phyloP scores from a whole-genome alignment of 1,284 basidiomycete species.

The Hymenochaete sp. region DNA sequence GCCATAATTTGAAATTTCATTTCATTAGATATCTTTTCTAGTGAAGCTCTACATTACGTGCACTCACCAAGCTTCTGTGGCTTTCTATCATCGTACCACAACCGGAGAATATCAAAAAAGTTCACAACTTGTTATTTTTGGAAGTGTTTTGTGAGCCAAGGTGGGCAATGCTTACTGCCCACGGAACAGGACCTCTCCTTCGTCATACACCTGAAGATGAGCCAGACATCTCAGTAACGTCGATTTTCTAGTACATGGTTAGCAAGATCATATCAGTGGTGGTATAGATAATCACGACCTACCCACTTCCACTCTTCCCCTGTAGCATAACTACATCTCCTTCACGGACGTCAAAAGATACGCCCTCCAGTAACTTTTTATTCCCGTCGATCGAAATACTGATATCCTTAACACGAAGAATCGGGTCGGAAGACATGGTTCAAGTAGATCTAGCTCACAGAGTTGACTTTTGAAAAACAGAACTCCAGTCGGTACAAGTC shows the following conservation, averaged over 20 bases:
- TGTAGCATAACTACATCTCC: conserved; percentile 67
- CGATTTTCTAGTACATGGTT: conserved; percentile 46
- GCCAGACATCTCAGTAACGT: conserved; percentile 77
- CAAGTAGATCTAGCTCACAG: no score
- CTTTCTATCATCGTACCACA: no score
- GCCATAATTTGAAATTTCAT: conserved; percentile 1
- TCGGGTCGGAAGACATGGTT: conserved; percentile 16
- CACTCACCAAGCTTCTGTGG: no score
- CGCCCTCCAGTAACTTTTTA: conserved; percentile 43
- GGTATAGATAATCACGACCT: conserved; percentile 18
- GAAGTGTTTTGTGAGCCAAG: background rate
- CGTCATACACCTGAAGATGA: conserved; percentile 66
- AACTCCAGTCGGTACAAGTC: no score
- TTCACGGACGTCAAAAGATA: conserved; percentile 54
- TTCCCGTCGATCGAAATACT: conserved; percentile 36
- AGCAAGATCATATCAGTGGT: conserved; percentile 8
- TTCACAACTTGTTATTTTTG: background rate
- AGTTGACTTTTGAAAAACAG: no score
- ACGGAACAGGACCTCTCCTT: conserved; percentile 54
- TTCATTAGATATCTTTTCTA: no score
- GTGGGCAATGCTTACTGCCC: conserved; percentile 46
- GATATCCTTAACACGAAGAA: conserved; percentile 39
- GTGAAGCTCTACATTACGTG: no score
- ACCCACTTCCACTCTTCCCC: conserved; percentile 68
- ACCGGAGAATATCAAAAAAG: no score